phyloP scores from a whole-genome alignment of 768 basidiomycete species.

The Saitozyma sp. region DNA sequence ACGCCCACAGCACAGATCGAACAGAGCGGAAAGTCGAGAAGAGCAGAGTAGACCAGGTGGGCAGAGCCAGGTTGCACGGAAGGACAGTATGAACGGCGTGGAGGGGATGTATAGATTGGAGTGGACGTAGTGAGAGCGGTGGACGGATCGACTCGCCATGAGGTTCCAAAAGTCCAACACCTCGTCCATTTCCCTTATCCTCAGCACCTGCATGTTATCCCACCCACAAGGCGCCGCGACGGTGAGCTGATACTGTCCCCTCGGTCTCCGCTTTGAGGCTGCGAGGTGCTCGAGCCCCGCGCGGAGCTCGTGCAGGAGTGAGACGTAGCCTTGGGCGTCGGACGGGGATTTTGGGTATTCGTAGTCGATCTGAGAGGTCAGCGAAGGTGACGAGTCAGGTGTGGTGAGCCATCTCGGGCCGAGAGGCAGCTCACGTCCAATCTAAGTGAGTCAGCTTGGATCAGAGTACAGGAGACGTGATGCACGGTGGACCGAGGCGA shows the following conservation, averaged over 20 bases:
- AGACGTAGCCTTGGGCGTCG: slow-evolving; percentile 80
- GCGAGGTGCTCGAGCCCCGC: slow-evolving; percentile 74
- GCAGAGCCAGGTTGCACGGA: too few relatives aligned
- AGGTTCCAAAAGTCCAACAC: slow-evolving; percentile 92
- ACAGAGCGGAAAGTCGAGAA: too few relatives aligned
- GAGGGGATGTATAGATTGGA: too few relatives aligned
- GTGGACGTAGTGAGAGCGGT: too few relatives aligned
- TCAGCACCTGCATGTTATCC: slow-evolving; percentile 76
- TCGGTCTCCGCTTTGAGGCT: slow-evolving; percentile 62
- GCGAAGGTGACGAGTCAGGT: neutral
- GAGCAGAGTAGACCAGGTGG: too few relatives aligned
- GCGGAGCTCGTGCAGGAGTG: slow-evolving; percentile 75
- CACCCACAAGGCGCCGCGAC: slow-evolving; percentile 93
- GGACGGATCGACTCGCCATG: slow-evolving; percentile 62
- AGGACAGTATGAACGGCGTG: too few relatives aligned
- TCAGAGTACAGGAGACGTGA: too few relatives aligned
- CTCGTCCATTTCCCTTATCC: slow-evolving; percentile 78
- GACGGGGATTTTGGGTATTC: slow-evolving; percentile 80
- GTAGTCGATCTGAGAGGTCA: slow-evolving; percentile 59
- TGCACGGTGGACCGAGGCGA: too few relatives aligned
- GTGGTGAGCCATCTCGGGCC: too few relatives aligned
- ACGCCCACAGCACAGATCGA: too few relatives aligned
- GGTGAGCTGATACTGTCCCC: slow-evolving; percentile 60
- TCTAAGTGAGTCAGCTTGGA: too few relatives aligned
- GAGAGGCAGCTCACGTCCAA: too few relatives aligned